Conservation (phyloP, 139 green algal species). For the Chlorella sp. region DNA sequence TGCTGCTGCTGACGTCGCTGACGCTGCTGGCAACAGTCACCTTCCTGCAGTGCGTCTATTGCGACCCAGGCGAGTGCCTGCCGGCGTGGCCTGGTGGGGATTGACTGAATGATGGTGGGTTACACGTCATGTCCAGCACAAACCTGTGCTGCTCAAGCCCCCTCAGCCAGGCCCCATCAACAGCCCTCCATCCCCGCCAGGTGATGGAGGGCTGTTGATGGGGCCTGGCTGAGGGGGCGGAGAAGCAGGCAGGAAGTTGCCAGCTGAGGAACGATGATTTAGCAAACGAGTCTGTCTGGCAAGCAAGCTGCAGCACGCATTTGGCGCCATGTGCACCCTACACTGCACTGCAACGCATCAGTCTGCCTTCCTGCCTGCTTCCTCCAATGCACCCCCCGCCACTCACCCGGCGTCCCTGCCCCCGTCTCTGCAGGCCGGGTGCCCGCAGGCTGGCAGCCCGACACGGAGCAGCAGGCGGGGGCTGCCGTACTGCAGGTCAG, state of each 20-base stretch:
- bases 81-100: too few relatives aligned
- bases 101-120: too few relatives aligned
- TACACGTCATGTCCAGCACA: too few relatives aligned
- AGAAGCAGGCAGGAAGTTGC: not conserved
- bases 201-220: not conserved
- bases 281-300: too few relatives aligned
- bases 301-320: not conserved
- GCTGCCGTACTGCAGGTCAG: not conserved
- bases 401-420: not conserved
- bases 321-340: not conserved
- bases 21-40: slow-evolving; percentile 18
- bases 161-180: too few relatives aligned
- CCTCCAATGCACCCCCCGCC: not conserved
- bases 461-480: slow-evolving; percentile 37
- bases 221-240: not conserved
- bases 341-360: not conserved
- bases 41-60: slow-evolving; percentile 20
- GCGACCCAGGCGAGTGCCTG: slow-evolving; percentile 57
- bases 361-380: not conserved
- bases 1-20: slow-evolving; percentile 55
- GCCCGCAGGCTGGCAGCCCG: slow-evolving; percentile 53
- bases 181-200: too few relatives aligned
- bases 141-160: too few relatives aligned
- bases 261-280: not conserved
- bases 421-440: slow-evolving; percentile 36